Conservation (phyloP, 352 stramenopile species). For the Pseudoperonospora humuli region DNA sequence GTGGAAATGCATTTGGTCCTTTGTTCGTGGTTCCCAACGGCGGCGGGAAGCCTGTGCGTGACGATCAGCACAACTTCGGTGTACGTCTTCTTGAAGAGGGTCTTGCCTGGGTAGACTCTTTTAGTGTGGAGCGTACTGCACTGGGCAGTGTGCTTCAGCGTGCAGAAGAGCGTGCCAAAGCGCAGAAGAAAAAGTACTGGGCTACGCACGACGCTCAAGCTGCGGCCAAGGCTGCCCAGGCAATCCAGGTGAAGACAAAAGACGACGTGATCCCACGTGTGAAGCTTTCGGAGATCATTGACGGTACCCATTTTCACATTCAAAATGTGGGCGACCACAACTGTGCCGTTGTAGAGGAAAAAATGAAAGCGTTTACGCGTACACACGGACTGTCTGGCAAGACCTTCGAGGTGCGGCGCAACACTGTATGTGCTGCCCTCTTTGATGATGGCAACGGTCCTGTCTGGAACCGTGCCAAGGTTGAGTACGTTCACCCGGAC, state of each 20-base stretch:
- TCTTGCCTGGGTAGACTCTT: slow-evolving; percentile 88
- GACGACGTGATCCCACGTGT: slow-evolving; percentile 67
- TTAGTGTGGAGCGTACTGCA: slow-evolving; percentile 90
- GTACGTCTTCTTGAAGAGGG: slow-evolving; percentile 89
- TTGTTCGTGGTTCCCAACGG: slow-evolving; percentile 53
- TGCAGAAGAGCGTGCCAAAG: slow-evolving; percentile 84
- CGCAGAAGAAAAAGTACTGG: slow-evolving; percentile 93
- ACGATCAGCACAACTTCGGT: slow-evolving; percentile 84
- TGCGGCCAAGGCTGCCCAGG: slow-evolving; percentile 36
- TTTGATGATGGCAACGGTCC: slow-evolving; percentile 92
- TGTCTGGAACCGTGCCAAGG: slow-evolving; percentile 91
- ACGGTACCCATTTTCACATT: slow-evolving; percentile 91
- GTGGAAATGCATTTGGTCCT: slow-evolving; percentile 86
- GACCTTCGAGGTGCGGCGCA: slow-evolving; percentile 86
- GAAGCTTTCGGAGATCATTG: slow-evolving; percentile 92
- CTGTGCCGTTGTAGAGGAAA: slow-evolving; percentile 85
- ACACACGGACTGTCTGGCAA: slow-evolving; percentile 84
- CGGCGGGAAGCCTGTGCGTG: slow-evolving; percentile 29
- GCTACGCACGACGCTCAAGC: slow-evolving; percentile 71
- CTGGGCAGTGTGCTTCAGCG: slow-evolving; percentile 61
- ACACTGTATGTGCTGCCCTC: slow-evolving; percentile 89
- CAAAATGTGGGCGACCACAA: slow-evolving; percentile 86
- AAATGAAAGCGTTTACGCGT: slow-evolving; percentile 90
- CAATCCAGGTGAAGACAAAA: slow-evolving; percentile 39
- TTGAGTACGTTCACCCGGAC: slow-evolving; percentile 71